Percentiles rank a stretch among this genome's conserved stretches.
These are phyloP conservation scores for Magnolia changhungtana DNA, from an alignment of 164 flowering plant species.

Conservation along the genomic window DNA sequence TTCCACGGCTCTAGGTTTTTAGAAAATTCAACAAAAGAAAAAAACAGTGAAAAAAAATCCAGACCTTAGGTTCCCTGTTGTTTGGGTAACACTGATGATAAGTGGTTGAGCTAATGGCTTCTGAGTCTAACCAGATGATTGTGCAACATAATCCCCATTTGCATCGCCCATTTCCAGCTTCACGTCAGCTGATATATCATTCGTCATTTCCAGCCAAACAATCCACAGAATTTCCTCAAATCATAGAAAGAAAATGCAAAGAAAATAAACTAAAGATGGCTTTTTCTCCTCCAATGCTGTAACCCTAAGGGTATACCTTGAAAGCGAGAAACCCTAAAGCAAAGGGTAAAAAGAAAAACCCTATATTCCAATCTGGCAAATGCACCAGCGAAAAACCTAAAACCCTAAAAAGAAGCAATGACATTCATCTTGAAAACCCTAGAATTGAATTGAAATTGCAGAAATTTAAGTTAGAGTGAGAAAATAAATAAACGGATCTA, in stretches of 20 bases:
- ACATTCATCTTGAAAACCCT: background rate
- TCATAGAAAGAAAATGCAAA: background rate
- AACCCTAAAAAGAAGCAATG: background rate
- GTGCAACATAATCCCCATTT: conserved; percentile 27
- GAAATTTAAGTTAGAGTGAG: too few relatives aligned
- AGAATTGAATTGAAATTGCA: too few relatives aligned
- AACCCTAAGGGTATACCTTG: background rate
- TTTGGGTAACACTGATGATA: conserved; percentile 17
- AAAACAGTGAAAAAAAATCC: background rate
- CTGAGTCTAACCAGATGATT: conserved; percentile 21
- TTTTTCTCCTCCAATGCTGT: background rate
- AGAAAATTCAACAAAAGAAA: too few relatives aligned
- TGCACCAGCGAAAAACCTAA: background rate
- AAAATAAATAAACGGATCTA: background rate
- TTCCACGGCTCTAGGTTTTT: too few relatives aligned
- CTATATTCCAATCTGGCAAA: too few relatives aligned
- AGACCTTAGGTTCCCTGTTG: conserved; percentile 21
- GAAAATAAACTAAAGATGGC: background rate
- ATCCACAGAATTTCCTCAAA: background rate
- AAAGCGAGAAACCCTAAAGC: background rate
- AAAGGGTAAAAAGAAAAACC: too few relatives aligned
- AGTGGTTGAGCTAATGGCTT: conserved; percentile 17
- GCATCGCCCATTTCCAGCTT: conserved; percentile 28
- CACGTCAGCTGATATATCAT: conserved; percentile 32
- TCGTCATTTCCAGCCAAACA: conserved; percentile 2